phyloP scores from a whole-genome alignment of 306 rosid genomes.

The Lablab purpureus region DNA sequence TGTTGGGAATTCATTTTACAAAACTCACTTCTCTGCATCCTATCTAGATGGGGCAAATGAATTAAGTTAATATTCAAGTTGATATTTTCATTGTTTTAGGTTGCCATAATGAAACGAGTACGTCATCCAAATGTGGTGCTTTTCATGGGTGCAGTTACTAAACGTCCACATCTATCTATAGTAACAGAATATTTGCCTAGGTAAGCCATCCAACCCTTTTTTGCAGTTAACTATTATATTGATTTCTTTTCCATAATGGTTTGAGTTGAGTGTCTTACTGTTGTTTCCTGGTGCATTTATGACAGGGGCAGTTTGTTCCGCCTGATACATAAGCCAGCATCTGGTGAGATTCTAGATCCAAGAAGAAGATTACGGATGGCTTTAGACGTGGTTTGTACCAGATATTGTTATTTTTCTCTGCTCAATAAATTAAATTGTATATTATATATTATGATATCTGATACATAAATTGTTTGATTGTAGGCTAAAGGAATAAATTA shows the following conservation, averaged over 20 bases:
- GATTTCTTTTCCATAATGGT: conserved; percentile 18
- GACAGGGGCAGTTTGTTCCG: conserved; percentile 91
- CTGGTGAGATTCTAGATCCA: conserved; percentile 81
- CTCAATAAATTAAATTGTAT: not conserved
- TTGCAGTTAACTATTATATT: not conserved
- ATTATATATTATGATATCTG: not conserved
- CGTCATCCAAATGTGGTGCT: conserved; percentile 98
- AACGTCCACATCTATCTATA: conserved; percentile 88
- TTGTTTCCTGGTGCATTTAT: conserved; percentile 41
- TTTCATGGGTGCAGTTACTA: conserved; percentile 97
- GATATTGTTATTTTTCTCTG: conserved; percentile 25
- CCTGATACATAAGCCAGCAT: conserved; percentile 84
- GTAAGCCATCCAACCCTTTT: conserved; percentile 48
- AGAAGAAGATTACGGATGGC: conserved; percentile 89
- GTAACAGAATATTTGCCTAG: conserved; percentile 95
- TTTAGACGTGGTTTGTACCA: conserved; percentile 79
- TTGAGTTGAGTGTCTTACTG: conserved; percentile 1
- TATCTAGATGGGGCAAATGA: not conserved
- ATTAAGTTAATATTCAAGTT: conserved; percentile 37
- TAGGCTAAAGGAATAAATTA: conserved; percentile 98
- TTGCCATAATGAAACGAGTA: conserved; percentile 89
- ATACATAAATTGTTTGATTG: conserved; percentile 37
- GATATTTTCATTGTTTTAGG: conserved; percentile 56
- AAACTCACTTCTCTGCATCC: not conserved
- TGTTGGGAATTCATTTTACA: not conserved